Evolutionary conservation across 2,329 filamentous ascomycete species (phyloP), one percentile per base, ranked within the genome.

Genomic region (Hypoxylon sp.): DNA sequence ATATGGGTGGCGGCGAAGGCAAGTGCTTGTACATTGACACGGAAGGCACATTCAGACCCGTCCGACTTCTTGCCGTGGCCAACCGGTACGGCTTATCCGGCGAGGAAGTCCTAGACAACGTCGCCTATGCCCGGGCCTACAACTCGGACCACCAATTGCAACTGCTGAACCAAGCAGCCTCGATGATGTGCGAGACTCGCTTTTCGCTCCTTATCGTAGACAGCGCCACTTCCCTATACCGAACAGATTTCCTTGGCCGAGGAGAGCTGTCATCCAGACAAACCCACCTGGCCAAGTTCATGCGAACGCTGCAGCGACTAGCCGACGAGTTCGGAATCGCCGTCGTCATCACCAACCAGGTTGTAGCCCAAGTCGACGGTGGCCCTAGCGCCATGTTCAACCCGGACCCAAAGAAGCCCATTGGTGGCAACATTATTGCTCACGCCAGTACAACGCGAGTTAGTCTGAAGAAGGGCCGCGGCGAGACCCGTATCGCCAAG

Each of bases 11-110:
- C 60, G 96, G 96, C 29, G 96, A 99, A 81, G 96, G 96, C 48
- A 99, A 99, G 78, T 99, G 96, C 75, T 85, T 99, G 52, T 99
- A 99, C 76, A 99, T 99, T 71, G 96, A 99, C 74, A 99, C 96
- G 0, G 96, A 99, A 79, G 96, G 96, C 65, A 99, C 96, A 1
- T 99, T 99, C 77, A 89, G 94, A 70, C 96, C 96, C 0, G 94
- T 98, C 2, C 91, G 96, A 57, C 84, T 97, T 14, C 85, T 99
- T 3, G 91, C 94, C 7, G 96, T 98, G 4, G 96, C 96, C 46
- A 96, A 97, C 74, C 89, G 96, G 58, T 99, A 95, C 75, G 96
- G 96, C 0, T 85, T 99, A 1, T 96, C 94, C 2, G 96, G 96
- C 19, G 96, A 99, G 80, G 96, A 99, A 78, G 96, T 99, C 0